Evolutionary conservation across 176 grass and related monocot genomes (phyloP), one percentile per base, ranked within the genome.

Genomic region (Triticum turgidum): DNA sequence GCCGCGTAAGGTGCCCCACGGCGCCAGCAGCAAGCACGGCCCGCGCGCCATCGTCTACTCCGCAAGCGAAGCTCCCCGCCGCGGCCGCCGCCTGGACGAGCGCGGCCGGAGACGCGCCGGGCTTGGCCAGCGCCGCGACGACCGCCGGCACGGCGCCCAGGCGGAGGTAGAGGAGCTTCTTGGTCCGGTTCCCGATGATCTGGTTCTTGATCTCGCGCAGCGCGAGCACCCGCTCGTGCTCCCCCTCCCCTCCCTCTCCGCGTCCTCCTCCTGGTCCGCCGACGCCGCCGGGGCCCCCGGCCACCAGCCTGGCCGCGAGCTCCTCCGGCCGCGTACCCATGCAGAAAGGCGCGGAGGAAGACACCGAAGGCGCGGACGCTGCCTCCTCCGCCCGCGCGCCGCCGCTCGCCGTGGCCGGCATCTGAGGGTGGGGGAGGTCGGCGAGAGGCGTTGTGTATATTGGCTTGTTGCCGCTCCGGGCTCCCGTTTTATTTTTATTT

Each of bases 121-220:
- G 79, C 72, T 85, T 84, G 18, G 88, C 89, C 64, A 99, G 82
- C 52, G 93, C 87, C 45, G 89, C 86, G 49, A 94, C 89, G 65
- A 99, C 93, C 32, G 84, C 89, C 49, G 97, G 97, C 69, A 99
- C 97, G 45, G 94, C 94, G 71, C 92, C 92, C 13, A 96, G 83
- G 58, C 90, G 90, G 82, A 99, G 86, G 71, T 94, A 99, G 14
- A 91, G 84, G 63, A 99, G 97, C 85, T 99, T 99, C 92, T 99
- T 99, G 76, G 94, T 99, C 30, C 90, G 93, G 87, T 99, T 99
- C 29, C 97, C 97, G 17, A 99, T 99, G 83, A 99, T 96, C 94
- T 99, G 97, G 76, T 99, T 99, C 90, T 99, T 99, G 69, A 99
- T 94, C 82, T 94, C 97, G 44, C 97, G 86, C 80, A 99, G 84